Base-by-base conservation (phyloP, 768 basidiomycete species). In the Paxillus rubicundulus region DNA sequence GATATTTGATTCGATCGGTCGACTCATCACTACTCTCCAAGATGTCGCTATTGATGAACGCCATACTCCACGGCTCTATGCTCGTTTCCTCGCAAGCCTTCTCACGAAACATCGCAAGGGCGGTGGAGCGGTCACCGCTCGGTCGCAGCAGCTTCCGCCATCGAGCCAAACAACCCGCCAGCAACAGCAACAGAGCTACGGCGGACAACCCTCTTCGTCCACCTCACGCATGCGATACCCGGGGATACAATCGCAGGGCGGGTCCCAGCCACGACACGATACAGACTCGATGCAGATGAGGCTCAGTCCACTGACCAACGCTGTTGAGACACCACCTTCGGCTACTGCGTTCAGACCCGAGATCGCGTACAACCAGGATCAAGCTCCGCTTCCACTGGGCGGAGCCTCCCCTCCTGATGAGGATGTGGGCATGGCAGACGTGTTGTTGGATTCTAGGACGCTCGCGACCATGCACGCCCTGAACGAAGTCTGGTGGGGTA, bases 1-100 rank as follows among this genome's bases (percentile, higher is more conserved):
- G 59, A 86, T 90, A 50, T 86, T 86, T 57, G 82, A 85, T 52
- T 73, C 84, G 57, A 89, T 92, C 50, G 77, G 83, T 36, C 79
- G 80, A 9, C 75, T 92, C 18, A 89, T 92, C 58, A 81, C 86
- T 54, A 86, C 82, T 0, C 70, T 91, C 49, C 79, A 83, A 12
- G 84, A 85, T 51, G 82, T 90, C 45, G 86, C 89, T 14, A 87
- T 91, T 45, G 89, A 92, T 60, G 87, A 88, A 59, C 79, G 85
- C 13, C 89, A 92, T 62, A 89, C 87, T 0, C 89, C 88, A 2
- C 85, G 82, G 57, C 73, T 91, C 32, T 89, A 91, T 60, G 86
- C 89, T 12, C 82, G 87, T 13, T 92, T 92, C 75, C 77, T 92
- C 7, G 82, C 85, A 0, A 77, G 84, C n/a, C 72, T 91, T 24